These are phyloP conservation scores for Fusarium illudens DNA, from an alignment of 2,329 filamentous ascomycete species.

Conservation along the genomic window DNA sequence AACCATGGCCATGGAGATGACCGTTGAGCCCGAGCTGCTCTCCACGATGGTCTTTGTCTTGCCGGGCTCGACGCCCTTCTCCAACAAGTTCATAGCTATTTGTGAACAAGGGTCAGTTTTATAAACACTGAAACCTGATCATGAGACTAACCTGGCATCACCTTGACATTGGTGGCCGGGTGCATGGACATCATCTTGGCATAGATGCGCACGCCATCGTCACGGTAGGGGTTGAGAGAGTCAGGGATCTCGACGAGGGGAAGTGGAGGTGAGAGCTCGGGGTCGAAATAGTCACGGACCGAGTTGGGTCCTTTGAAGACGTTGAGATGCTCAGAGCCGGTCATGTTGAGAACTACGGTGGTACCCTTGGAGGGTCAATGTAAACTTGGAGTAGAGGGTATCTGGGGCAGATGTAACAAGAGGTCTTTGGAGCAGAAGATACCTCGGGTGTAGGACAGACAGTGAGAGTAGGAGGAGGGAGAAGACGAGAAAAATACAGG, in stretches of 20 bases:
- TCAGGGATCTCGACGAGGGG: slow-evolving; percentile 68
- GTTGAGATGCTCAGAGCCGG: slow-evolving; percentile 50
- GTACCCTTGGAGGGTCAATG: neutral
- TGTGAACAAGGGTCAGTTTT: slow-evolving; percentile 21
- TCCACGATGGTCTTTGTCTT: slow-evolving; percentile 65
- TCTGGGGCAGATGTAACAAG: neutral
- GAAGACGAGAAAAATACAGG: neutral
- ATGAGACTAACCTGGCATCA: slow-evolving; percentile 59
- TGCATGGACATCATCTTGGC: slow-evolving; percentile 71
- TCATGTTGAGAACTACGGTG: slow-evolving; percentile 37
- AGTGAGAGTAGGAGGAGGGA: neutral
- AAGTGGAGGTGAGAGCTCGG: slow-evolving; percentile 63
- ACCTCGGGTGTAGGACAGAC: neutral
- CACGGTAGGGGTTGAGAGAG: slow-evolving; percentile 62
- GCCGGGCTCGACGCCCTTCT: slow-evolving; percentile 53
- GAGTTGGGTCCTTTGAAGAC: slow-evolving; percentile 65
- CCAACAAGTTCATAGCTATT: slow-evolving; percentile 58
- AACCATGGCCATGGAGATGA: slow-evolving; percentile 62
- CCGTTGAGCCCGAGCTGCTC: slow-evolving; percentile 68
- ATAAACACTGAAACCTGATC: neutral
- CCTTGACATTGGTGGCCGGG: slow-evolving; percentile 70
- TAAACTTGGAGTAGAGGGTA: neutral
- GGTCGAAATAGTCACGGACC: slow-evolving; percentile 65
- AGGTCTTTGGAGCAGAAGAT: neutral
- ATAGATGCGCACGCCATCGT: slow-evolving; percentile 68